These are phyloP conservation scores for Alternaria panax DNA, from an alignment of 2,329 filamentous ascomycete species.

Conservation along the genomic window DNA sequence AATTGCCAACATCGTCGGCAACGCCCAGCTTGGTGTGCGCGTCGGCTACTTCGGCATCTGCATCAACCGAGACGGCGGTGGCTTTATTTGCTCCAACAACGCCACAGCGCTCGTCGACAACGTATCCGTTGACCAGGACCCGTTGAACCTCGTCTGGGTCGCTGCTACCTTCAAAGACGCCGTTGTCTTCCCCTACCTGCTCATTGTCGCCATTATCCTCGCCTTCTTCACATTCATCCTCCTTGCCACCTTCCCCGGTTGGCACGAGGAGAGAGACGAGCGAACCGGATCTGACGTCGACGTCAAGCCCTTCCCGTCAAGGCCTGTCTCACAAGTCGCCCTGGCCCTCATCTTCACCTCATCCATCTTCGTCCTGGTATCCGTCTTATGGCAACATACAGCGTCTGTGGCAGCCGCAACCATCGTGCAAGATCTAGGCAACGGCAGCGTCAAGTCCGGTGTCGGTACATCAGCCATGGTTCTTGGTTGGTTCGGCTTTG, in stretches of 20 bases:
- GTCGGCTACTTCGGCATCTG: conserved; percentile 99
- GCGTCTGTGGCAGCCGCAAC: conserved; percentile 94
- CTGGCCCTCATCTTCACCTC: conserved; percentile 86
- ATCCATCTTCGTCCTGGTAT: conserved; percentile 71
- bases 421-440: conserved; percentile 90
- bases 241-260: conserved; percentile 94
- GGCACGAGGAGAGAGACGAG: conserved; percentile 89
- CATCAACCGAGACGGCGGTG: conserved; percentile 87
- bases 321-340: conserved; percentile 90
- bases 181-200: conserved; percentile 95
- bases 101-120: conserved; percentile 91
- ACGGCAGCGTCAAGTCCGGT: conserved; percentile 84
- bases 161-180: conserved; percentile 97
- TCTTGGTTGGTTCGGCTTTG: conserved; percentile 96
- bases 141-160: conserved; percentile 95
- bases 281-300: conserved; percentile 81
- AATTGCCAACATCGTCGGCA: conserved; percentile 88
- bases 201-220: conserved; percentile 98
- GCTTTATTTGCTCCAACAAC: conserved; percentile 96
- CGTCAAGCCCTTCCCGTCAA: conserved; percentile 91
- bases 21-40: conserved; percentile 83
- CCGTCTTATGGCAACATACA: conserved; percentile 88
- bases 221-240: conserved; percentile 95
- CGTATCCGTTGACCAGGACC: conserved; percentile 89
- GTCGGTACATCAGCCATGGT: conserved; percentile 97